These are phyloP conservation scores for Linnemannia zychae DNA, from an alignment of 192 early-diverging fungal species.

Conservation along the genomic window DNA sequence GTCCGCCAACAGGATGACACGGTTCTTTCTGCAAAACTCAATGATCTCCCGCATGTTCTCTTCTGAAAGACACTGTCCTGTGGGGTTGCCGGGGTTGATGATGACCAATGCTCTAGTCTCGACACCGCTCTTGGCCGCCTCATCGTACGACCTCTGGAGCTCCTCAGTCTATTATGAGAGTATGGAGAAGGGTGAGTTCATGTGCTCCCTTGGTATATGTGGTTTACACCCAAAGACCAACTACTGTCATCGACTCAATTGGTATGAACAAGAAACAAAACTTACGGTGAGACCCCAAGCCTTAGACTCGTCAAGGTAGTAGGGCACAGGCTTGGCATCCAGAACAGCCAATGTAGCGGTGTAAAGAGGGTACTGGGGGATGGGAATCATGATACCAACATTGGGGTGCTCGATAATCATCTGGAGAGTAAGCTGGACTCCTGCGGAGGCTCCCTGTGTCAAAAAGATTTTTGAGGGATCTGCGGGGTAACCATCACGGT, in stretches of 20 bases:
- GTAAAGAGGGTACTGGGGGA: conserved; percentile 99
- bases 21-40: conserved; percentile 84
- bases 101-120: conserved; percentile 96
- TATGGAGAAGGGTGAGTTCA: background rate
- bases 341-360: conserved; percentile 91
- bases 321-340: conserved; percentile 87
- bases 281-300: conserved; percentile 80
- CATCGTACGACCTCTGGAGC: conserved; percentile 72
- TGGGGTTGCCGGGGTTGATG: conserved; percentile 99
- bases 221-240: background rate
- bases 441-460: conserved; percentile 93
- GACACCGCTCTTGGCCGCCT: conserved; percentile 75
- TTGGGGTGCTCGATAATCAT: conserved; percentile 81
- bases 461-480: conserved; percentile 91
- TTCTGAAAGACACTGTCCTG: conserved; percentile 88
- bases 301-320: conserved; percentile 90
- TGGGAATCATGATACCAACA: conserved; percentile 98
- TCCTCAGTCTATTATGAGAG: conserved; percentile 63
- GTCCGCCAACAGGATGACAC: conserved; percentile 91
- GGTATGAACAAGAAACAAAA: background rate
- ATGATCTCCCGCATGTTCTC: conserved; percentile 93
- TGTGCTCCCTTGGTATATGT: background rate
- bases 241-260: background rate
- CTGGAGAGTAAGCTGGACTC: conserved; percentile 93
- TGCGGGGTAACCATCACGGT: conserved; percentile 93